Base-by-base conservation (phyloP, 2,329 filamentous ascomycete species). In the Hypoxylon sp. region DNA sequence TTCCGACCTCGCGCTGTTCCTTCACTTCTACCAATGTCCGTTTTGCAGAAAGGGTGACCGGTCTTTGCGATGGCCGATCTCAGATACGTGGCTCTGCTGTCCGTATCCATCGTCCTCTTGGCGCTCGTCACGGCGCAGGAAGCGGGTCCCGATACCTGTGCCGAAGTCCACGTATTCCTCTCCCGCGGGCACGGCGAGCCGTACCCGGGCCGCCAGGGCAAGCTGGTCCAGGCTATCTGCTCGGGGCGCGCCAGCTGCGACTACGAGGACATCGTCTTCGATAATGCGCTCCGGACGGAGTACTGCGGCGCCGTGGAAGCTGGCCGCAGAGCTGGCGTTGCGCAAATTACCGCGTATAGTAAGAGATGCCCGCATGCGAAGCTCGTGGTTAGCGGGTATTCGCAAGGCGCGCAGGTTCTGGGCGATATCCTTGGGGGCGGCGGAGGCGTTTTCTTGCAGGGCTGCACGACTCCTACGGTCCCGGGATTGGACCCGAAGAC, bases 361-460 rank as follows among this genome's bases (percentile, higher is more conserved):
- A 70, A 76, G 67, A 71, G 72, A 14, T 83, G 80, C 59, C 80
- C 80, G 14, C 65, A 79, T 36, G 64, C 78, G 20, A 79, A 77
- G 63, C 74, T 82, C 11, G 78, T 82, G 5, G 53, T 82, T 28
- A 78, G 77, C 62, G 80, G 80, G 0, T 82, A 80, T 66, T 80
- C 77, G 1, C 78, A 82, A 62, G 80, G 80, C 48, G 76, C 73
- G 1, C 78, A 80, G 1, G 73, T 82, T 11, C 66, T 78, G 16
- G 74, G 78, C 44, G 79, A 79, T 62, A 72, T 80, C 24, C 66
- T 79, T 4, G 76, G 74, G 42, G 75, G 75, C 8, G 76, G 76
- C 9, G 77, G 77, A 18, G 78, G 78, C 16, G 72, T 66, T 5
- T 77, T 76, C 60, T 78, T 77, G 49, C 63, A 78, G 22, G 73